phyloP scores from a whole-genome alignment of 2,329 filamentous ascomycete genomes.

The Sarocladium oryzae region DNA sequence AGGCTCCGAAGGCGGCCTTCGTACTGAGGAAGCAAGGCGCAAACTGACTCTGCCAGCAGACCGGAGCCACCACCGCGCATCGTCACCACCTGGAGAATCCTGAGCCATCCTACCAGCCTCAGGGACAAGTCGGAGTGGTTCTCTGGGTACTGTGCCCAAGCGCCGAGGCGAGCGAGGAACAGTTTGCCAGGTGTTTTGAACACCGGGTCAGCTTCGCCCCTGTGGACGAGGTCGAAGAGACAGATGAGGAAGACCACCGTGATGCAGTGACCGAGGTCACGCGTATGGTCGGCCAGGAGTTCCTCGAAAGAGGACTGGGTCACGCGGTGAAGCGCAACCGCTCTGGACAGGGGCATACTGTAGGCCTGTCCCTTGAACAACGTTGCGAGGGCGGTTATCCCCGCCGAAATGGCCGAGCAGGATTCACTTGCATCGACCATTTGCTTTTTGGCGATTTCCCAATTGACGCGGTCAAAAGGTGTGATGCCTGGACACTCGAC shows the following conservation, averaged over 20 bases:
- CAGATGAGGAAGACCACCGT: constrained; percentile 6
- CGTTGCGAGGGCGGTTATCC: constrained; percentile 3
- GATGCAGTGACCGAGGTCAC: constrained; percentile 10
- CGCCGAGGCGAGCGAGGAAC: constrained; percentile 3
- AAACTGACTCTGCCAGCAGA: constrained; percentile 12
- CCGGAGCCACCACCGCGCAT: constrained; percentile 15
- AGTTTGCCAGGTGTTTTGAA: neutral
- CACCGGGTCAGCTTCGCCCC: neutral
- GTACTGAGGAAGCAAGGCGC: constrained; percentile 10
- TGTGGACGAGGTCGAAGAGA: constrained; percentile 9
- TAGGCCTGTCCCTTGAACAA: constrained; percentile 10
- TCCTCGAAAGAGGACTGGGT: constrained; percentile 9
- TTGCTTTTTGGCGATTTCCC: constrained; percentile 9
- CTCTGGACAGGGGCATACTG: constrained; percentile 9
- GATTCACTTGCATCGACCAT: neutral
- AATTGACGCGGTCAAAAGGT: constrained; percentile 10
- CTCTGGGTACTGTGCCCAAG: neutral
- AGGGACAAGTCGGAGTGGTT: neutral
- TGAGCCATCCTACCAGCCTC: constrained; percentile 13
- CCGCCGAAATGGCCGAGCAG: neutral
- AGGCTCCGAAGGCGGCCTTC: neutral
- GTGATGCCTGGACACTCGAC: constrained; percentile 11
- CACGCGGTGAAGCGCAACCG: constrained; percentile 7
- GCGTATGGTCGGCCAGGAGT: constrained; percentile 3
- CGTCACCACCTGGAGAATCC: constrained; percentile 14